Percentiles rank a stretch among this genome's conserved stretches.
Conservation (phyloP, 164 flowering plant genomes). For the Houttuynia cordata region DNA sequence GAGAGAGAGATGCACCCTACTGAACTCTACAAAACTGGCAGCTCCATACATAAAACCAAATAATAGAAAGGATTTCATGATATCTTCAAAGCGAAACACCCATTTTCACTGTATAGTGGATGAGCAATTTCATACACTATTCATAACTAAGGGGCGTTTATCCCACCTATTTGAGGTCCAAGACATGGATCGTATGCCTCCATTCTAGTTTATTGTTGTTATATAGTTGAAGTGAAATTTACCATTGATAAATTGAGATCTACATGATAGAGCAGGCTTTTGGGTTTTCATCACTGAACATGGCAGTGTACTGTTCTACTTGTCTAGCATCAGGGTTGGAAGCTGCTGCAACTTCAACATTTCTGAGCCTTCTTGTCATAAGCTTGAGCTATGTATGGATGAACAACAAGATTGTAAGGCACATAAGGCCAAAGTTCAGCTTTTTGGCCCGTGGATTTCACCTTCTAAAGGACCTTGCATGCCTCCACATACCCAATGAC, state of each 20-base stretch:
- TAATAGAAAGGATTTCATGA: too few relatives aligned
- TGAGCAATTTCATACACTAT: too few relatives aligned
- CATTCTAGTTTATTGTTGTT: too few relatives aligned
- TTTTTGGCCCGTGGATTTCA: constrained; percentile 52
- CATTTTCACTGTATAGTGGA: too few relatives aligned
- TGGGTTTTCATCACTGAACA: constrained; percentile 87
- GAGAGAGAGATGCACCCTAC: too few relatives aligned
- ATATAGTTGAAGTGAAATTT: background rate
- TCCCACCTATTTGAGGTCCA: too few relatives aligned
- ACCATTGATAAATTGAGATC: background rate
- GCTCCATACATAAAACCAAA: too few relatives aligned
- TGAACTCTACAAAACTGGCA: too few relatives aligned
- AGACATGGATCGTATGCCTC: too few relatives aligned
- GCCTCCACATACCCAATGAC: constrained; percentile 66
- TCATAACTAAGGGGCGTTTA: too few relatives aligned
- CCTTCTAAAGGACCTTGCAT: constrained; percentile 57
- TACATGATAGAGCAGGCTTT: constrained; percentile 66
- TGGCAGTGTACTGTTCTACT: constrained; percentile 43
- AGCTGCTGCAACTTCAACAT: constrained; percentile 22
- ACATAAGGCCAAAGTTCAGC: constrained; percentile 83
- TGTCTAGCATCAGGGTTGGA: constrained; percentile 17
- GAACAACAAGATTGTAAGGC: constrained; percentile 51
- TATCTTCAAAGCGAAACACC: too few relatives aligned
- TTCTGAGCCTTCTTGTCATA: constrained; percentile 81
- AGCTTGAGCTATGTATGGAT: constrained; percentile 55